Evolutionary conservation across 805 yeast species (phyloP).

Genomic region (Nakazawaea populi): DNA sequence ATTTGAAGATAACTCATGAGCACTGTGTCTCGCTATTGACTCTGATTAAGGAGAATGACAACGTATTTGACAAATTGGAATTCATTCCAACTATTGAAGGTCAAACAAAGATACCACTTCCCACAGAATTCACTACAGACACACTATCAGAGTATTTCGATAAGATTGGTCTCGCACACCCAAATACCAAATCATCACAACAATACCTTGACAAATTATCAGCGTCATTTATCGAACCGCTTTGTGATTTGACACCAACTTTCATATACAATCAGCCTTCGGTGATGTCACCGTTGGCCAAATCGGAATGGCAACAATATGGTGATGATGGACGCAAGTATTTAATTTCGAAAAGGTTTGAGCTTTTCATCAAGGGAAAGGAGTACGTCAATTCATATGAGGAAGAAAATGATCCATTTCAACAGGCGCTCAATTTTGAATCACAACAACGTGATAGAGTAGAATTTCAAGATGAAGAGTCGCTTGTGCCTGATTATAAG

Average conservation of each 20-base stretch:
- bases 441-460: conserved; percentile 47
- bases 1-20: conserved; percentile 16
- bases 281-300: conserved; percentile 81
- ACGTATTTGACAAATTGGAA: conserved; percentile 43
- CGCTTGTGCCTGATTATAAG: conserved; percentile 62
- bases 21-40: conserved; percentile 14
- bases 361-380: conserved; percentile 69
- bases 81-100: conserved; percentile 60
- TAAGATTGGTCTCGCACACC: conserved; percentile 27
- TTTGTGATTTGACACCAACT: conserved; percentile 52
- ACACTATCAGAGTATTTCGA: conserved; percentile 35
- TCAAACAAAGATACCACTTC: conserved; percentile 44
- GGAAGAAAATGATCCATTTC: conserved; percentile 85
- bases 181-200: conserved; percentile 41
- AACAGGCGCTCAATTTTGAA: conserved; percentile 59
- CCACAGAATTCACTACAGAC: conserved; percentile 34
- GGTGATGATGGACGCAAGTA: conserved; percentile 29
- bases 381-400: conserved; percentile 94
- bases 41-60: conserved; percentile 12
- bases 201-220: conserved; percentile 63
- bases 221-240: conserved; percentile 57
- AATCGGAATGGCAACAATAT: conserved; percentile 38
- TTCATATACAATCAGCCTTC: conserved; percentile 82
- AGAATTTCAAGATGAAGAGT: conserved; percentile 50
- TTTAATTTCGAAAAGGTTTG: conserved; percentile 66